These are phyloP conservation scores for Epichloe elymi DNA, from an alignment of 2,329 filamentous ascomycete species.

Conservation along the genomic window DNA sequence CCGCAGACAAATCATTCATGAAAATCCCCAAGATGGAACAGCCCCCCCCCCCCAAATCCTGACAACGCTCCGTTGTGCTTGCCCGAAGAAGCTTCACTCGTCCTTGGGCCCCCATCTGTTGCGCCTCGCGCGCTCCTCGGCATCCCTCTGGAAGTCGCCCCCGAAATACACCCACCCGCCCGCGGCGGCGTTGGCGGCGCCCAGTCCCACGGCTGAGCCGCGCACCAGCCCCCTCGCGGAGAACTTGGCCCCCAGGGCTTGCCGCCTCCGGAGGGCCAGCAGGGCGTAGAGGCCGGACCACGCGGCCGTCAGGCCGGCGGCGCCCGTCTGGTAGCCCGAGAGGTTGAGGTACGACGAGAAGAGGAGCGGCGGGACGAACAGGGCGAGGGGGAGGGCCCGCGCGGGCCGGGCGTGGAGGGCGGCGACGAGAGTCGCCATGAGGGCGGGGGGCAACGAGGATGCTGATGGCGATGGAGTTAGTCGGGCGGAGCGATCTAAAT, in stretches of 20 bases:
- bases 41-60: no score
- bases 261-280: constrained; percentile 36
- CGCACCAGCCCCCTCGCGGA: constrained; percentile 37
- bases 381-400: constrained; percentile 38
- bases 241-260: constrained; percentile 28
- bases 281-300: constrained; percentile 45
- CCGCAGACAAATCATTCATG: no score
- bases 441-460: constrained; percentile 37
- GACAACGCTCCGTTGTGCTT: no score
- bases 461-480: constrained; percentile 20
- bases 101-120: constrained; percentile 34
- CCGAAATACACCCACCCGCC: constrained; percentile 39
- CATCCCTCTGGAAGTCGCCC: constrained; percentile 38
- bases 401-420: constrained; percentile 43
- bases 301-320: constrained; percentile 41
- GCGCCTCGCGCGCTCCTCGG: constrained; percentile 31
- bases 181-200: constrained; percentile 32
- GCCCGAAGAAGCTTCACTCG: no score
- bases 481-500: no score
- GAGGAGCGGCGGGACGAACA: constrained; percentile 24
- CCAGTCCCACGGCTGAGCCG: constrained; percentile 36
- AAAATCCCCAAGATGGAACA: no score
- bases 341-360: constrained; percentile 48
- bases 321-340: constrained; percentile 43
- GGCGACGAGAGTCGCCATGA: constrained; percentile 42